A percentile compares a stretch with the other conserved stretches of the same genome.
Conservation (phyloP, 768 basidiomycete genomes). For the Leucosporidium scottii region DNA sequence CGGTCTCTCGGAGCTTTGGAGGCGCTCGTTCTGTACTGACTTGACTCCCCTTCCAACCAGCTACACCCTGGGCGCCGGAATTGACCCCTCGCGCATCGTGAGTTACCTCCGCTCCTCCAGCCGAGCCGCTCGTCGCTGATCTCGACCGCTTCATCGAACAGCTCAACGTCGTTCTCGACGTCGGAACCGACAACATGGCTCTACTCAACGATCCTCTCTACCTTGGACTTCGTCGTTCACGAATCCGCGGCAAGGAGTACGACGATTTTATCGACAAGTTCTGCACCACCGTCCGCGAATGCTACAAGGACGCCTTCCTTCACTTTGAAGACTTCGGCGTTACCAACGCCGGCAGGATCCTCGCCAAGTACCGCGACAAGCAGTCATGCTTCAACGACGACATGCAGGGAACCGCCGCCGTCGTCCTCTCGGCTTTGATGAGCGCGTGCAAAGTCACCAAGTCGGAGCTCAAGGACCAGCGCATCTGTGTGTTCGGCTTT, state of each 20-base stretch:
- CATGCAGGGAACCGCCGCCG: slow-evolving; percentile 65
- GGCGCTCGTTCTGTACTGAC: too few relatives aligned
- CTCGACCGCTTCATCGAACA: slow-evolving; percentile 28
- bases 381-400: slow-evolving; percentile 69
- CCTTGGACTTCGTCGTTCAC: slow-evolving; percentile 66
- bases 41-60: slow-evolving; percentile 5
- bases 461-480: slow-evolving; percentile 60
- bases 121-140: neutral
- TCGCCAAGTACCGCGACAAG: slow-evolving; percentile 53
- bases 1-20: too few relatives aligned
- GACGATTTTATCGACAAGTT: slow-evolving; percentile 72
- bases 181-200: slow-evolving; percentile 65
- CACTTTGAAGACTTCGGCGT: slow-evolving; percentile 57
- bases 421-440: slow-evolving; percentile 63
- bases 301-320: slow-evolving; percentile 40
- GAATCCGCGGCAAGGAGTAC: slow-evolving; percentile 66
- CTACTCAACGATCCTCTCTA: slow-evolving; percentile 45
- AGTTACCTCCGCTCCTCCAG: too few relatives aligned
- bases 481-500: slow-evolving; percentile 69
- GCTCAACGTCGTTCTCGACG: slow-evolving; percentile 50
- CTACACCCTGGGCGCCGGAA: slow-evolving; percentile 45
- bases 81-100: slow-evolving; percentile 32
- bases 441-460: slow-evolving; percentile 63
- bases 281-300: slow-evolving; percentile 27
- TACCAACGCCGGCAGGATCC: slow-evolving; percentile 12